phyloP scores from a whole-genome alignment of 768 basidiomycete species.

The Neoboletus brunneissimus region DNA sequence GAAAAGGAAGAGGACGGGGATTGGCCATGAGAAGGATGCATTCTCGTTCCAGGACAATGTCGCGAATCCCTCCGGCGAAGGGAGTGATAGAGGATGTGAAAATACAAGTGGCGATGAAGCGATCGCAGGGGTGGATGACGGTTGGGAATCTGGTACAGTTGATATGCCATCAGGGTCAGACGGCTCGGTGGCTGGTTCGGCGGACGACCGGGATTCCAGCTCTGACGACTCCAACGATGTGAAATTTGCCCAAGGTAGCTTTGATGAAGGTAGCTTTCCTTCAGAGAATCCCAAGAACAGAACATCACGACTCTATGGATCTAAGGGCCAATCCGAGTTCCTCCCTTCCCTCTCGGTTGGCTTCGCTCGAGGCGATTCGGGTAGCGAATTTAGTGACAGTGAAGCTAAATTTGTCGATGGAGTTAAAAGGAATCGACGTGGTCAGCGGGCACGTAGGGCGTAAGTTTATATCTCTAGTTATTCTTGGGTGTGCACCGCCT shows the following conservation, averaged over 20 bases:
- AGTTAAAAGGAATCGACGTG: slow-evolving; percentile 81
- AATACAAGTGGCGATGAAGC: slow-evolving; percentile 6
- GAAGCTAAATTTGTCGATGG: slow-evolving; percentile 54
- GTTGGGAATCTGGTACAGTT: slow-evolving; percentile 45
- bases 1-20: slow-evolving; percentile 11
- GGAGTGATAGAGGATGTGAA: slow-evolving; percentile 27
- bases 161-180: slow-evolving; percentile 24
- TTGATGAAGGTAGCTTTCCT: slow-evolving; percentile 18
- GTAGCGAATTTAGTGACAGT: slow-evolving; percentile 71
- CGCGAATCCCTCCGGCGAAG: not conserved
- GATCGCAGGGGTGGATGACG: slow-evolving; percentile 20
- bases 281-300: slow-evolving; percentile 13
- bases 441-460: slow-evolving; percentile 93
- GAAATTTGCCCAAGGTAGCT: slow-evolving; percentile 28
- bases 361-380: slow-evolving; percentile 75
- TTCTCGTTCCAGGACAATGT: slow-evolving; percentile 1
- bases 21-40: not conserved
- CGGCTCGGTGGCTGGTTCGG: slow-evolving; percentile 39
- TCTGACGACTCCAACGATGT: slow-evolving; percentile 26
- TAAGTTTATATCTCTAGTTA: slow-evolving; percentile 45
- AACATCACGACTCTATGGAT: slow-evolving; percentile 22
- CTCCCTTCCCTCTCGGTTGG: slow-evolving; percentile 87
- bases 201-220: slow-evolving; percentile 27
- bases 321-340: slow-evolving; percentile 54
- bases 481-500: not conserved